Evolutionary conservation across 495 filamentous ascomycete species (phyloP), one percentile per base, ranked within the genome.

Genomic region (Symbiotaphrina buchneri): DNA sequence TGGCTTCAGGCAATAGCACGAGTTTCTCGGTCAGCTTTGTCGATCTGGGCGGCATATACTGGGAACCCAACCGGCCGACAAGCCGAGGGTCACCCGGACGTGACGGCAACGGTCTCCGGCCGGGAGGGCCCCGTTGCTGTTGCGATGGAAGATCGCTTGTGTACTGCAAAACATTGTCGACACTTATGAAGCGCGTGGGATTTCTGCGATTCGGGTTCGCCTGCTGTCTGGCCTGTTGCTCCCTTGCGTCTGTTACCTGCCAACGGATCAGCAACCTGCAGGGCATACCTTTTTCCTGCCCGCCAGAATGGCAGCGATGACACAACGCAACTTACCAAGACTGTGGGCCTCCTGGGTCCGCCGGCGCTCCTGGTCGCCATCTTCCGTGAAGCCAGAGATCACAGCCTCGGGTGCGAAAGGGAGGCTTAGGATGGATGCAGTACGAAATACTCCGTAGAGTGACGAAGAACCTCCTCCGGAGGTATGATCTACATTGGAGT

Each of bases 11-110:
- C 15, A 99, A 56, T n/a, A 95, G 58, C 0, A 95, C 87, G 5
- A 99, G 59, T 48, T 95, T 94, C 58, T 95, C 81, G 43, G 76
- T 87, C 28, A 92, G 64, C 42, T 94, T 92, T 10, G 81, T 87
- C 18, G 81, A 84, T 14, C 87, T 68, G 1, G 77, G 68, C 0
- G 85, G 90, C 27, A 93, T 68, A 36, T 75, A 80, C 22, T 80
- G 75, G 38, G 75, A 74, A 42, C 45, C 60, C 42, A 52, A 37
- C 28, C 43, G 67, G 47, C 40, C 53, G 46, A 31, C 57, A 32
- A 48, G 35, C 26, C 47, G 45, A 18, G 54, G 54, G 30, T 59
- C 54, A 7, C 45, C 44, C 6, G 50, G 44, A 6, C 47, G 47
- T 2, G 52, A 54, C 19, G 65, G 63, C 16, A 49, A 42, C 10